Evolutionary conservation across 164 flowering plant species (phyloP).

Genomic region (Berberis vulgaris): DNA sequence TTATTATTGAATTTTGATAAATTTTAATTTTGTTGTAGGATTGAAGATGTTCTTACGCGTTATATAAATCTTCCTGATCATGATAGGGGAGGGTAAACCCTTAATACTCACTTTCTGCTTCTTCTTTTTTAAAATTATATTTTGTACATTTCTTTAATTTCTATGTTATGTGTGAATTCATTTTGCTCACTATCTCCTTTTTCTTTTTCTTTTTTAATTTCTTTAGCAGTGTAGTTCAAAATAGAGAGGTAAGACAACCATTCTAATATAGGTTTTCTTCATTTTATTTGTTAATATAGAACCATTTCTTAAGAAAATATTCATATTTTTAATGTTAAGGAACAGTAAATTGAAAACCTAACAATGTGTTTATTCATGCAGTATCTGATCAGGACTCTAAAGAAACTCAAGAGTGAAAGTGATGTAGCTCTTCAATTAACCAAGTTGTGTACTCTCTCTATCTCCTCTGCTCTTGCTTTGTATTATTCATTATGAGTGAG

Average conservation of each 20-base stretch:
- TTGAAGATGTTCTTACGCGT: slow-evolving; percentile 50
- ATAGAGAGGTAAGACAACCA: slow-evolving; percentile 34
- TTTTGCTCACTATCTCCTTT: not conserved
- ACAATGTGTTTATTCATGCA: slow-evolving; percentile 17
- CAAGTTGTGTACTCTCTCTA: slow-evolving; percentile 21
- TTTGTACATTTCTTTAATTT: not conserved
- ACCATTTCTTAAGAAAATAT: not conserved
- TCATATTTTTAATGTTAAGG: not conserved
- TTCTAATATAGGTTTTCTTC: not conserved
- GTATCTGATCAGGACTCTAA: slow-evolving; percentile 37
- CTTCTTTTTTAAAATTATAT: not conserved
- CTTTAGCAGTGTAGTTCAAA: slow-evolving; percentile 32
- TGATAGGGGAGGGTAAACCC: slow-evolving; percentile 49
- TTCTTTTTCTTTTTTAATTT: not conserved
- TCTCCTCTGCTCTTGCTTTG: not conserved
- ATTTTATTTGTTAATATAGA: not conserved
- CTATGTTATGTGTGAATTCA: not conserved
- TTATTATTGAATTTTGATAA: not conserved
- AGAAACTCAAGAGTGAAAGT: slow-evolving; percentile 40
- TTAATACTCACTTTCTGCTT: not conserved
- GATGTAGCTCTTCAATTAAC: slow-evolving; percentile 41
- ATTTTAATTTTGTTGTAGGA: slow-evolving; percentile 16
- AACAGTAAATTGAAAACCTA: not conserved
- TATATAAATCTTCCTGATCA: slow-evolving; percentile 40
- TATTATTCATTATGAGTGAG: no score